These are phyloP conservation scores for Eragrostis curvula DNA, from an alignment of 176 grass and related monocot species.

Conservation along the genomic window DNA sequence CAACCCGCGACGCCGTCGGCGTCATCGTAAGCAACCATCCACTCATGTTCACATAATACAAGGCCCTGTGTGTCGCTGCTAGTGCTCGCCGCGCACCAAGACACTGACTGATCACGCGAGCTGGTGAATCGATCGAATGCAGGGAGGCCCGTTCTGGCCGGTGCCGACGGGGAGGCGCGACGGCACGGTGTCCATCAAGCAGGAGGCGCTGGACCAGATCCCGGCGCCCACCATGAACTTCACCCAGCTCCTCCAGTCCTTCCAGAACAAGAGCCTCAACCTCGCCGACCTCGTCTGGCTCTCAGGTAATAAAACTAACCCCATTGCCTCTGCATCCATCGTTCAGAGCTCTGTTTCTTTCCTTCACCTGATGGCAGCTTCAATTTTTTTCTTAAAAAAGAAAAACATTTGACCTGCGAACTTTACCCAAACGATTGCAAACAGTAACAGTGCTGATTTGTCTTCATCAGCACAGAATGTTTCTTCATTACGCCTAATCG, in stretches of 20 bases:
- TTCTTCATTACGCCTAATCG: neutral
- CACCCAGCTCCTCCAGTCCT: constrained; percentile 63
- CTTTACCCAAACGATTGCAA: neutral
- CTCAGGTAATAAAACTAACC: constrained; percentile 51
- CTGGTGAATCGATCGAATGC: neutral
- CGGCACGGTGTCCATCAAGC: constrained; percentile 65
- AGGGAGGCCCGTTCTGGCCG: constrained; percentile 89
- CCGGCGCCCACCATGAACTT: constrained; percentile 74
- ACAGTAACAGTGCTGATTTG: neutral
- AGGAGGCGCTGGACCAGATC: constrained; percentile 72
- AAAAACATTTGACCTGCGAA: no score
- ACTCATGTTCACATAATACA: no score
- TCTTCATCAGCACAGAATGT: neutral
- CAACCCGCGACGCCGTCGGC: constrained; percentile 74
- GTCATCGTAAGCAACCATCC: constrained; percentile 47
- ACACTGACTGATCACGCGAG: neutral
- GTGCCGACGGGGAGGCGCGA: constrained; percentile 90
- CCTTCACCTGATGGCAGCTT: neutral
- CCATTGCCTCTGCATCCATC: neutral
- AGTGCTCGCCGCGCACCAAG: neutral
- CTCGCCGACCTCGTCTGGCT: constrained; percentile 80
- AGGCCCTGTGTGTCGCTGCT: no score
- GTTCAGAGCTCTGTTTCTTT: neutral
- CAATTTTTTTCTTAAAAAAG: no score
- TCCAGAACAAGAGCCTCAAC: constrained; percentile 67